These are phyloP conservation scores for Asclepias syriaca DNA, from an alignment of 257 asterid genomes.

Conservation along the genomic window DNA sequence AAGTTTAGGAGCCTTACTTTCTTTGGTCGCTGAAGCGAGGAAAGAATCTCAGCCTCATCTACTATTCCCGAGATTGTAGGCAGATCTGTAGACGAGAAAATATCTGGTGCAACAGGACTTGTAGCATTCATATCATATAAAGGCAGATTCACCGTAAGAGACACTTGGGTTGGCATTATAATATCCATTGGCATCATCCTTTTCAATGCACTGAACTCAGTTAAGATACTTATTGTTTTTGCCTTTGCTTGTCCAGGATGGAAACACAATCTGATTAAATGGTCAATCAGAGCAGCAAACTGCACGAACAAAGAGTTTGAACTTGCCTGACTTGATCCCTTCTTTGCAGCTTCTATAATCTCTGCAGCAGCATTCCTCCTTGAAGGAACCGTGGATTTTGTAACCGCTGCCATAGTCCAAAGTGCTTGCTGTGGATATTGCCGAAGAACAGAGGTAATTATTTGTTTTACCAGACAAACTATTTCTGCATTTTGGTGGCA, in stretches of 20 bases:
- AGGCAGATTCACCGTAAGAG: conserved; percentile 84
- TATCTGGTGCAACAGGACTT: conserved; percentile 55
- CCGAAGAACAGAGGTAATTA: conserved; percentile 79
- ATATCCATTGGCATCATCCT: conserved; percentile 95
- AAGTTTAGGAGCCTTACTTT: conserved; percentile 47
- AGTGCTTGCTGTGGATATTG: conserved; percentile 95
- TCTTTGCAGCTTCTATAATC: conserved; percentile 89
- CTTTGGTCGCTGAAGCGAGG: conserved; percentile 96
- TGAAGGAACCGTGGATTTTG: conserved; percentile 86
- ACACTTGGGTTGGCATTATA: conserved; percentile 87
- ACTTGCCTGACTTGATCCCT: conserved; percentile 59
- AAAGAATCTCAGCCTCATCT: conserved; percentile 95
- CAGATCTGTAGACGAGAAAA: conserved; percentile 57
- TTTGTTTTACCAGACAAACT: conserved; percentile 72
- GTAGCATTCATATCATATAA: conserved; percentile 41
- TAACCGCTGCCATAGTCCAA: conserved; percentile 98
- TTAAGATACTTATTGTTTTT: conserved; percentile 63
- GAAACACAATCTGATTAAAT: conserved; percentile 80
- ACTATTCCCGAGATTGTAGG: conserved; percentile 88
- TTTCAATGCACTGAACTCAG: conserved; percentile 93
- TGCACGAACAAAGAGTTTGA: conserved; percentile 65
- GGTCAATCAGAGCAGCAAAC: conserved; percentile 87
- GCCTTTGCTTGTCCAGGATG: conserved; percentile 91
- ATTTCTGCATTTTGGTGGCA: conserved; percentile 96
- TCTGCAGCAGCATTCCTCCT: conserved; percentile 95